These are phyloP conservation scores for Pseudogymnoascus sp. DNA, from an alignment of 2,329 filamentous ascomycete genomes.

Conservation along the genomic window DNA sequence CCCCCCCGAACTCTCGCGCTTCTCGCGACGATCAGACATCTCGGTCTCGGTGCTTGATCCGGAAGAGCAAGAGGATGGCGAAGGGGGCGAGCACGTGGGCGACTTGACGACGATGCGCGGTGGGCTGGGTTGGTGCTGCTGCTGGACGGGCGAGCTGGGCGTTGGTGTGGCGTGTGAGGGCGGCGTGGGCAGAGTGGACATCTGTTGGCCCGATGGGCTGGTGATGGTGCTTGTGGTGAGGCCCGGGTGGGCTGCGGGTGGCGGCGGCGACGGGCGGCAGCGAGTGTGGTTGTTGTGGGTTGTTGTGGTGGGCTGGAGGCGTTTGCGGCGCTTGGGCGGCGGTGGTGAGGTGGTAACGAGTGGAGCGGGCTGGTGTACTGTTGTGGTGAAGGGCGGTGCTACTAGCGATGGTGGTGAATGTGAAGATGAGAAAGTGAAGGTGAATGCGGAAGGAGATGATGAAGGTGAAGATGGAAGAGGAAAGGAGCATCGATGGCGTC, in stretches of 20 bases:
- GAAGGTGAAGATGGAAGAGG: conserved; percentile 14
- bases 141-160: not conserved
- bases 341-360: not conserved
- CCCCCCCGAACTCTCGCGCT: not conserved
- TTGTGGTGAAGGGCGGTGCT: not conserved
- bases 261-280: not conserved
- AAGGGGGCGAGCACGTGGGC: not conserved
- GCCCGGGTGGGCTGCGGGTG: not conserved
- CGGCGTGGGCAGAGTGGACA: not conserved
- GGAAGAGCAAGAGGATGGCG: not conserved
- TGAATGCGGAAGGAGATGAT: conserved; percentile 16
- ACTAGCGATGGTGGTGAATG: not conserved
- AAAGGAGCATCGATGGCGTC: not conserved
- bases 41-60: not conserved
- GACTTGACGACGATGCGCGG: not conserved
- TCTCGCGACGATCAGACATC: not conserved
- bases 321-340: not conserved
- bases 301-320: not conserved
- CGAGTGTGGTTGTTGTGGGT: not conserved
- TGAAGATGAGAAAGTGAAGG: conserved; percentile 18
- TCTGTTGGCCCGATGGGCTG: not conserved
- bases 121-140: not conserved
- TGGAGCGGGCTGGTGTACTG: not conserved
- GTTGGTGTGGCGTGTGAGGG: not conserved
- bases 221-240: too few relatives aligned